phyloP scores from a whole-genome alignment of 2,329 filamentous ascomycete species.

The Colletotrichum sojae region DNA sequence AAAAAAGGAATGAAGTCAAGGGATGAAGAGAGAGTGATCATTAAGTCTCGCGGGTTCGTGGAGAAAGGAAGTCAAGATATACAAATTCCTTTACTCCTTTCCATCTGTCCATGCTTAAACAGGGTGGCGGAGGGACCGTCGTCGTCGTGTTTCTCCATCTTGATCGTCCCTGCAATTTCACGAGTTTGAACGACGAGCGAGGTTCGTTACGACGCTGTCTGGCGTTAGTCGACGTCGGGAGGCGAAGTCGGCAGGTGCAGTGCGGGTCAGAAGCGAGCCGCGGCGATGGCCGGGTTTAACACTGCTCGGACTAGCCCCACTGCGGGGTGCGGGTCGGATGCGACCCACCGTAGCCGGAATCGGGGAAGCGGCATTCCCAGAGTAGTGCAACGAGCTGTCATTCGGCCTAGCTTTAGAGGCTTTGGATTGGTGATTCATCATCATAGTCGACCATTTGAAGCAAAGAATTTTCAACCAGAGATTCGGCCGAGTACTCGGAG shows the following conservation, averaged over 20 bases:
- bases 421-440: neutral
- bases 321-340: slow-evolving; percentile 3
- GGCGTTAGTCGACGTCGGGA: neutral
- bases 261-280: slow-evolving; percentile 25
- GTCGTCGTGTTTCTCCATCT: neutral
- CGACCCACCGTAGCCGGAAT: slow-evolving; percentile 4
- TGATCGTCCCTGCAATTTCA: neutral
- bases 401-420: neutral
- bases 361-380: neutral
- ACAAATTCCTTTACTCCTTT: neutral
- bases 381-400: neutral
- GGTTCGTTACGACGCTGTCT: slow-evolving; percentile 1
- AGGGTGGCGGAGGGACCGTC: neutral
- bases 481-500: slow-evolving; percentile 2
- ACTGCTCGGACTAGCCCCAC: slow-evolving; percentile 30
- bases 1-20: neutral
- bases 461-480: too few relatives aligned
- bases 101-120: neutral
- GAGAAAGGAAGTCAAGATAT: slow-evolving; percentile 7
- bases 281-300: slow-evolving; percentile 14
- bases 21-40: neutral
- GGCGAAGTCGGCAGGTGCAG: neutral
- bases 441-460: too few relatives aligned
- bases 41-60: neutral
- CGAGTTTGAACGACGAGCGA: neutral